Evolutionary conservation across 2,329 filamentous ascomycete genomes (phyloP), one percentile per base, ranked within the genome.

Genomic region (Aspergillus luchuensis): DNA sequence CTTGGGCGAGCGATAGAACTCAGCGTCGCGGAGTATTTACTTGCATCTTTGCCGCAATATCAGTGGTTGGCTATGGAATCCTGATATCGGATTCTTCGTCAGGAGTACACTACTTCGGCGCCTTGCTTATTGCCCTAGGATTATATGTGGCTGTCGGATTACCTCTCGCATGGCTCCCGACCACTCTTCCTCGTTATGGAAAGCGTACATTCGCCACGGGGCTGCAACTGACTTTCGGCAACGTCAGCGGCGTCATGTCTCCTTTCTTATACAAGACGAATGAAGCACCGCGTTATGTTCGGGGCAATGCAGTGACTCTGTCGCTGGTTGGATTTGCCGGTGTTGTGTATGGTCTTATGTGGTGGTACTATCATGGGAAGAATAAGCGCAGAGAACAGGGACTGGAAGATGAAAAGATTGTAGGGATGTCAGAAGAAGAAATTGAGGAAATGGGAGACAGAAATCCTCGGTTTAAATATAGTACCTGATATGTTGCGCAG

Each of bases 191-290:
- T 1, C 81, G 90, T 7, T 93, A 92, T 66, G 90, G 89, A 8
- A 93, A 92, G 74, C 81, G 90, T 33, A 89, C 89, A 0, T 89
- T 88, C 0, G 89, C 88, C 0, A 90, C 85, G 1, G 90, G 88
- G 0, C 71, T 92, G 71, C 89, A 92, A 71, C 78, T 92, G 38
- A 90, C 86, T 0, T 82, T 88, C 56, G 89, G 89, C 2, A 92
- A 92, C 64, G 80, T 82, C 15, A 84, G 87, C 10, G 90, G 90
- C 2, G 89, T 92, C 64, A 89, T 91, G 87, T 84, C 88, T 3
- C 85, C 88, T 0, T 92, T 91, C 67, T 63, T 80, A 10, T 81
- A 80, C 62, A 72, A 71, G 38, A 76, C 69, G 10, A 60, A 67
- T 8, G 84, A 87, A 52, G 79, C 73, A 0, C 86, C 86, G 1